Percentiles rank a stretch among this genome's conserved stretches.
These are phyloP conservation scores for Stagonosporopsis cucurbitacearum DNA, from an alignment of 2,329 filamentous ascomycete genomes.

Conservation along the genomic window DNA sequence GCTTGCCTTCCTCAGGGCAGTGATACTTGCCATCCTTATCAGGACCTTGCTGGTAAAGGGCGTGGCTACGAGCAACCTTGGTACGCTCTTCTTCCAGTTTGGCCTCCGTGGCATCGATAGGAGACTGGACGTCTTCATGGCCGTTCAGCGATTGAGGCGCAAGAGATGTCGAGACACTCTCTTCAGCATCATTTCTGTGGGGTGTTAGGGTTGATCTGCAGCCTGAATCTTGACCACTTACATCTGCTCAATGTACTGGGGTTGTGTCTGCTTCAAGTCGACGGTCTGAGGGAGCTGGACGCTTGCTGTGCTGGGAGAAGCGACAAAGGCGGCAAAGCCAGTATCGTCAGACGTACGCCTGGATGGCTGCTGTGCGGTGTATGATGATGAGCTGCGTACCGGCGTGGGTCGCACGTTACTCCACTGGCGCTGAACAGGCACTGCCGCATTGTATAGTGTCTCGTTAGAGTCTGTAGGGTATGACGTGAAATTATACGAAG, in stretches of 20 bases:
- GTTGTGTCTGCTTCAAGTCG: constrained; percentile 33
- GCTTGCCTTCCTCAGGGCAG: constrained; percentile 80
- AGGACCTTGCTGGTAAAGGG: constrained; percentile 72
- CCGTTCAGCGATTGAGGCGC: constrained; percentile 36
- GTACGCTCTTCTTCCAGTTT: constrained; percentile 48
- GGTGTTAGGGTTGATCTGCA: constrained; percentile 7
- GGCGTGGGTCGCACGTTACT: constrained; percentile 30
- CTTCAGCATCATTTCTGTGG: constrained; percentile 37
- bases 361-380: constrained; percentile 28
- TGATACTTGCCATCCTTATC: constrained; percentile 83
- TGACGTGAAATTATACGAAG: constrained; percentile 36
- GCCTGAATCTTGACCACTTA: constrained; percentile 9
- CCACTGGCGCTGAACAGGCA: constrained; percentile 31
- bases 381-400: constrained; percentile 39
- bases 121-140: constrained; percentile 40
- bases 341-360: constrained; percentile 36
- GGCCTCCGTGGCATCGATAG: constrained; percentile 38
- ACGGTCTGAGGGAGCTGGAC: constrained; percentile 30
- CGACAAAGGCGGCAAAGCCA: constrained; percentile 36
- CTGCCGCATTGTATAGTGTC: constrained; percentile 30
- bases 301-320: constrained; percentile 43
- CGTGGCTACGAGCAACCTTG: constrained; percentile 60
- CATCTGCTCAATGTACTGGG: constrained; percentile 29
- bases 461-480: constrained; percentile 32
- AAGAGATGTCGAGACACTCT: constrained; percentile 30